phyloP scores from a whole-genome alignment of 805 yeast genomes.

The Ogataea wickerhamii region DNA sequence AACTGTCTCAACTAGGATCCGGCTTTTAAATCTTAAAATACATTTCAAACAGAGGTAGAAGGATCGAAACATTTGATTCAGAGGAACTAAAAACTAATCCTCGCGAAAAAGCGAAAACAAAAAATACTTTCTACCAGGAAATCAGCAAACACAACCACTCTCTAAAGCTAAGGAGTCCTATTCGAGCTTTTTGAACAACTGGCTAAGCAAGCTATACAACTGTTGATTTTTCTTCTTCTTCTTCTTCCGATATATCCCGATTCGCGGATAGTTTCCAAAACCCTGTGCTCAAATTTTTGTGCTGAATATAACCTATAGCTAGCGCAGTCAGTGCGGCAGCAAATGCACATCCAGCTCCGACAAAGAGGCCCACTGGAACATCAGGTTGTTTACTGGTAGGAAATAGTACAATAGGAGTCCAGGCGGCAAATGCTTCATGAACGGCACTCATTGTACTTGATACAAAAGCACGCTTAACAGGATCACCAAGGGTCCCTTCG shows the following conservation, averaged over 20 bases:
- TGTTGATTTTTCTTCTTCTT: not conserved
- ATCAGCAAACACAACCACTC: too few species aligned
- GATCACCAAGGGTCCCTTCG: conserved; percentile 12
- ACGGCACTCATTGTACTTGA: conserved; percentile 13
- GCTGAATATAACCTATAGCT: conserved; percentile 3
- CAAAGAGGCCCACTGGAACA: conserved; percentile 2
- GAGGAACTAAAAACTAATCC: too few species aligned
- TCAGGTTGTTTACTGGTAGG: conserved; percentile 4
- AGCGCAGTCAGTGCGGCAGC: conserved; percentile 2
- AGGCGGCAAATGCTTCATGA: conserved; percentile 8
- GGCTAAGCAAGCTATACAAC: too few species aligned
- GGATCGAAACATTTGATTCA: too few species aligned
- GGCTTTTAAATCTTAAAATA: too few species aligned
- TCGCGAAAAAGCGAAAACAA: too few species aligned
- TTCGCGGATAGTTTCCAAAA: too few species aligned
- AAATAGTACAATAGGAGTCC: conserved; percentile 4
- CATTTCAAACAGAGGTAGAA: too few species aligned
- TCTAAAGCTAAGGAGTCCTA: too few species aligned
- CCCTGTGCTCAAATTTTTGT: not conserved
- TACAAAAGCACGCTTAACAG: conserved; percentile 13
- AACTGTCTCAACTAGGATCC: too few species aligned
- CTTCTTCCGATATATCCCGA: not conserved
- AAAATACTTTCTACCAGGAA: too few species aligned
- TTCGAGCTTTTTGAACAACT: too few species aligned
- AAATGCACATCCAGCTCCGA: conserved; percentile 5